A percentile compares a stretch with the other conserved stretches of the same genome.
Conservation (phyloP, 179 eudicot genomes). For the Nepenthes alata region DNA sequence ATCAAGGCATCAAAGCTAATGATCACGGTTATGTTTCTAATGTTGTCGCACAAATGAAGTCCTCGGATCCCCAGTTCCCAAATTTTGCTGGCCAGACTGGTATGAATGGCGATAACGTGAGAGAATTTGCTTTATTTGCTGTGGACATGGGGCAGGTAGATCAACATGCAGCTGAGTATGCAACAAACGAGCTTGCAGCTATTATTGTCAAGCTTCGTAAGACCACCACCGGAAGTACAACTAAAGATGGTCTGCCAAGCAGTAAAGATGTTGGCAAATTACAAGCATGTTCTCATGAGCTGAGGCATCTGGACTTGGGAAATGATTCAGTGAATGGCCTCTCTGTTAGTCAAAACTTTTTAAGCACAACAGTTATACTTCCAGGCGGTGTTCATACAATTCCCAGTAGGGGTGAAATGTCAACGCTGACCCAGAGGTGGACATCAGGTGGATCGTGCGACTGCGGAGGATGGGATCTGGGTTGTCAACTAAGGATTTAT, state of each 20-base stretch:
- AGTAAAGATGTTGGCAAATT: slow-evolving; percentile 17
- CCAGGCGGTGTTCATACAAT: slow-evolving; percentile 75
- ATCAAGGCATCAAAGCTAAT: slow-evolving; percentile 37
- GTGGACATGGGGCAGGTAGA: slow-evolving; percentile 30
- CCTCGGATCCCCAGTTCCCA: slow-evolving; percentile 28
- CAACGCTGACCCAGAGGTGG: slow-evolving; percentile 72
- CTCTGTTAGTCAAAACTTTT: slow-evolving; percentile 9
- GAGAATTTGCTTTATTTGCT: slow-evolving; percentile 59
- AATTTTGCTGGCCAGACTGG: slow-evolving; percentile 10
- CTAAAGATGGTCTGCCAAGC: slow-evolving; percentile 13
- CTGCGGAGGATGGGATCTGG: slow-evolving; percentile 97
- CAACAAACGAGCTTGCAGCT: slow-evolving; percentile 73
- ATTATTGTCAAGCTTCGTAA: slow-evolving; percentile 41
- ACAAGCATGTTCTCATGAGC: slow-evolving; percentile 3
- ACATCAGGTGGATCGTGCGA: slow-evolving; percentile 75
- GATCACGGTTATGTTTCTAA: slow-evolving; percentile 40
- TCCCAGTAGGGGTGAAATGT: slow-evolving; percentile 67
- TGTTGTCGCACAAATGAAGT: slow-evolving; percentile 68
- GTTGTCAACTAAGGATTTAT: slow-evolving; percentile 55
- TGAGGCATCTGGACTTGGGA: no score
- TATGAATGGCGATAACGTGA: slow-evolving; percentile 12
- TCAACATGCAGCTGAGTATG: slow-evolving; percentile 31
- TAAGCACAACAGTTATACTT: slow-evolving; percentile 48
- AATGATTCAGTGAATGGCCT: slow-evolving; percentile 10
- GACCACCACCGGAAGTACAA: slow-evolving; percentile 7